These are phyloP conservation scores for Malassezia furfur DNA, from an alignment of 1,284 basidiomycete genomes.

Conservation along the genomic window DNA sequence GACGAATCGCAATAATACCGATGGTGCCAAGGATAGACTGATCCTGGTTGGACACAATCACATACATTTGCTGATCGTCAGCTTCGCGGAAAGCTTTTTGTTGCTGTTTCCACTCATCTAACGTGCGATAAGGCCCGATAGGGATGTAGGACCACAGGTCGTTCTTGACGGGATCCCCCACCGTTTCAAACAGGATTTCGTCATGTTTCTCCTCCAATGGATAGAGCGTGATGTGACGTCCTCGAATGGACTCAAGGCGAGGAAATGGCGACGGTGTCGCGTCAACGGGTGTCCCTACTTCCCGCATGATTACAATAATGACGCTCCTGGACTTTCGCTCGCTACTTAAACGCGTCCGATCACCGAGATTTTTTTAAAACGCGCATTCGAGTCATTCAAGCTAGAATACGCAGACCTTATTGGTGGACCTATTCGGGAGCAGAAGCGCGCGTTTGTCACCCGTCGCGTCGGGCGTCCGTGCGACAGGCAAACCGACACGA, in stretches of 20 bases:
- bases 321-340: too few relatives aligned
- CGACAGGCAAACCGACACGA: too few relatives aligned
- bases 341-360: too few relatives aligned
- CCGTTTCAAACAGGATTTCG: background rate
- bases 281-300: background rate
- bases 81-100: background rate
- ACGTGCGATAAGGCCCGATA: background rate
- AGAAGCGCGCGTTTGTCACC: too few relatives aligned
- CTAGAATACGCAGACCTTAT: too few relatives aligned
- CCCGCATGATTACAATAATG: too few relatives aligned
- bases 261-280: background rate
- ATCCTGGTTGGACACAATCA: background rate
- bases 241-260: background rate
- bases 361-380: too few relatives aligned
- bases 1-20: slow-evolving; percentile 8
- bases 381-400: too few relatives aligned
- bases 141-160: background rate
- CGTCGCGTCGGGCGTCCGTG: too few relatives aligned
- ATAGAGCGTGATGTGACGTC: background rate
- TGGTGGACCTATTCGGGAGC: too few relatives aligned
- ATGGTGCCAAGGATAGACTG: background rate
- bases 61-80: background rate
- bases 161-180: background rate
- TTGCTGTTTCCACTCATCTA: background rate
- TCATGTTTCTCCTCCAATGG: background rate